Evolutionary conservation across 179 eudicot genomes (phyloP).

Genomic region (Drosera spatulata): DNA sequence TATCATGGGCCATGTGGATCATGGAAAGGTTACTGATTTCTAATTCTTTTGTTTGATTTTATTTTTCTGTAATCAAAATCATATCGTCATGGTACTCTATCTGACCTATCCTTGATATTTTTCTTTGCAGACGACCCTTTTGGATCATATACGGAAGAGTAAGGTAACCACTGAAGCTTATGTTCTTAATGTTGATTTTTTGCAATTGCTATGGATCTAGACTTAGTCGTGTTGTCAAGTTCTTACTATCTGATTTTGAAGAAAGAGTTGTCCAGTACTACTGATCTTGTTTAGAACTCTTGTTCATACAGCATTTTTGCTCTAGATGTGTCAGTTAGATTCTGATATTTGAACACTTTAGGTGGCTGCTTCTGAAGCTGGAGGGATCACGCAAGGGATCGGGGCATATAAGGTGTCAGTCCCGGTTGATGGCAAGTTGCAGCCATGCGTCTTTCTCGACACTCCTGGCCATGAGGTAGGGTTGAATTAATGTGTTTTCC

Average conservation of each 20-base stretch:
- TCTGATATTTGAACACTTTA: constrained; percentile 13
- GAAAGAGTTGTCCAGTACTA: neutral
- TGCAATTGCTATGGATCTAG: neutral
- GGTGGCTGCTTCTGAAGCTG: constrained; percentile 99
- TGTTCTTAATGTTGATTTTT: constrained; percentile 1
- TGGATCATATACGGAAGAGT: constrained; percentile 85
- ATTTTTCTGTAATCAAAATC: constrained; percentile 5
- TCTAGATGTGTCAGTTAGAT: neutral
- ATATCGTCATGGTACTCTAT: constrained; percentile 2
- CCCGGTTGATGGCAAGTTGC: constrained; percentile 65
- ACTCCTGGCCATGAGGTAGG: constrained; percentile 97
- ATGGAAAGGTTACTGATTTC: constrained; percentile 69
- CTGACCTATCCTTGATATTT: constrained; percentile 20
- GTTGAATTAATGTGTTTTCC: neutral
- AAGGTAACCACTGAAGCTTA: constrained; percentile 50
- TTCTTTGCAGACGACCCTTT: constrained; percentile 70
- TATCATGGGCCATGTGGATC: constrained; percentile 99
- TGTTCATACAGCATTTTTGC: neutral
- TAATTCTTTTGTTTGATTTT: neutral
- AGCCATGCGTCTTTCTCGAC: constrained; percentile 88
- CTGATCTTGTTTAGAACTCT: neutral
- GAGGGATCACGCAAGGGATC: constrained; percentile 98
- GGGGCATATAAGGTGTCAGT: constrained; percentile 93
- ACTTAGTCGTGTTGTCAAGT: neutral
- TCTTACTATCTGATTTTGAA: neutral